A percentile compares a stretch with the other conserved stretches of the same genome.
These are phyloP conservation scores for Annulohypoxylon maeteangense DNA, from an alignment of 495 filamentous ascomycete genomes.

Conservation along the genomic window DNA sequence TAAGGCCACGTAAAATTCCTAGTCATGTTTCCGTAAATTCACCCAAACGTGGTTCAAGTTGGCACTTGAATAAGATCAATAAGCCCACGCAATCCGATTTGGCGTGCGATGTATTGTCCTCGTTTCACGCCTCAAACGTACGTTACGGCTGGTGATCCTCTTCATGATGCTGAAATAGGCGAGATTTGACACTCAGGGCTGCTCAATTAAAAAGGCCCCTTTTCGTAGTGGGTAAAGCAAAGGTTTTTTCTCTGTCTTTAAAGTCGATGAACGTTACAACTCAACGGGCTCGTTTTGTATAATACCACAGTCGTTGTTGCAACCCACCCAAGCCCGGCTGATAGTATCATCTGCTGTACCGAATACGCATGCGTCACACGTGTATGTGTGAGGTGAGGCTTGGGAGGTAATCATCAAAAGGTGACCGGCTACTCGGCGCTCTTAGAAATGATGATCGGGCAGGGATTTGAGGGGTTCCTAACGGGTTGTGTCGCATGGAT, in stretches of 20 bases:
- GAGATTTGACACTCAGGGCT: background rate
- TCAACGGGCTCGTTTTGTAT: background rate
- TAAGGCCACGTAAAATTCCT: background rate
- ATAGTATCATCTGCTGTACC: background rate
- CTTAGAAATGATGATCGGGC: slow-evolving; percentile 12
- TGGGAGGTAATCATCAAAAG: background rate
- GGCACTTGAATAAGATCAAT: background rate
- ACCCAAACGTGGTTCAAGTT: background rate
- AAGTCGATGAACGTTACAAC: background rate
- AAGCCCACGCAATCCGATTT: background rate
- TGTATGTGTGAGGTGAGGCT: background rate
- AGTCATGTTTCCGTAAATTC: background rate
- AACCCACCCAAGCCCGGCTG: background rate
- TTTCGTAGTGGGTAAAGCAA: background rate
- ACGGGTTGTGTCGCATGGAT: slow-evolving; percentile 1
- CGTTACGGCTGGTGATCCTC: background rate
- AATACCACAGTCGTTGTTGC: background rate
- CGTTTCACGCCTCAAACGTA: background rate
- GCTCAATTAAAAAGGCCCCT: background rate
- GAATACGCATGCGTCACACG: slow-evolving; percentile 4
- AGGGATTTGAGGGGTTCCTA: background rate
- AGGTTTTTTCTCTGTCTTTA: background rate
- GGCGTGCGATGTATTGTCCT: background rate
- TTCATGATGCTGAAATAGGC: background rate
- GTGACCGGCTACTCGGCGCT: slow-evolving; percentile 21